Evolutionary conservation across 163 green algal species (phyloP), one percentile per base, ranked within the genome.

Genomic region (Scenedesmus sp.): DNA sequence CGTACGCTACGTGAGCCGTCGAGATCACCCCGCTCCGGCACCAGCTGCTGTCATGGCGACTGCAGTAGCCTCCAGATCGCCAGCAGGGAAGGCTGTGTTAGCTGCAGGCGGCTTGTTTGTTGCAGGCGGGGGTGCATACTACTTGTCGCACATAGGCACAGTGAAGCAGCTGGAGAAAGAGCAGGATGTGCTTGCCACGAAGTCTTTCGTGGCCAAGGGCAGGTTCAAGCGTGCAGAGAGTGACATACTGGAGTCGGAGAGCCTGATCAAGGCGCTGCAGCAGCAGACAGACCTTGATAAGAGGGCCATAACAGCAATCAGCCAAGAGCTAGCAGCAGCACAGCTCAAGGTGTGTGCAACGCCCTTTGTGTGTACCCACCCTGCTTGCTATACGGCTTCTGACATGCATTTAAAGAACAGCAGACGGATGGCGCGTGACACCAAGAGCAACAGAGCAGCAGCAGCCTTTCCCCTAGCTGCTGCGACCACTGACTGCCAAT

Each of bases 281-380:
- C 88, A 88, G 88, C 88, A 92, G 68, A 83, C 18, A 44, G 80
- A 92, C 42, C 40, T 92, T 1, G 81, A 89, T 68, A 72, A 33
- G 37, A 42, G 42, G 30, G n/a, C 80, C 16, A 33, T 79, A 15
- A 26, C 40, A 42, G 88, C 70, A 42, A 86, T 88, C 7, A 80
- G 20, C 9, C 46, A 79, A 68, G 37, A 81, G 53, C 83, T 89
- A 9, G 83, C 81, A 18, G 59, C 56, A 37, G 83, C 83, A 37
- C 40, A 68, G 12, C 35, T 40, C 40, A 59, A 81, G 61, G 81
- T 87, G 9, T 12, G 40, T n/a, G 33, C 33, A 26, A 35, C 33
- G n/a, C 35, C 33, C 40, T 33, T 46, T 20, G 20, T 51, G 65
- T 40, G 9, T 18, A 37, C 18, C 30, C 12, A 40, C 4, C 15